Percentiles rank a stretch among this genome's conserved stretches.
phyloP scores from a whole-genome alignment of 139 green algal species.

The Dunaliella primolecta region DNA sequence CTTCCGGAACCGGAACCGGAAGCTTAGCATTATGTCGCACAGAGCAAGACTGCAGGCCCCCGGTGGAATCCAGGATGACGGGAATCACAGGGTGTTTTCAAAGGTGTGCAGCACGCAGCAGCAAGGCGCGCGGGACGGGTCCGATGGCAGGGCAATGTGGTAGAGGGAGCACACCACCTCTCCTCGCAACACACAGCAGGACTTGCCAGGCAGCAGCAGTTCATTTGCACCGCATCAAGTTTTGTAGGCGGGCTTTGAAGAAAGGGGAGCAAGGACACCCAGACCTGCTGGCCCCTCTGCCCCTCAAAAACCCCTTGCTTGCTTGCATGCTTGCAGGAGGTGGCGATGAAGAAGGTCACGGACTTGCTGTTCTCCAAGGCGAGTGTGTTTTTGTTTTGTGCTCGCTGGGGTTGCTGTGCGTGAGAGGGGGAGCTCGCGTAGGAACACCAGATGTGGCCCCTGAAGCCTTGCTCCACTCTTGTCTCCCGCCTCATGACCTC shows the following conservation, averaged over 20 bases:
- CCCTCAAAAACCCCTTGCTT: neutral
- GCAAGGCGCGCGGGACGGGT: neutral
- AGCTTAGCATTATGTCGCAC: too few species aligned
- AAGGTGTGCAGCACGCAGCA: neutral
- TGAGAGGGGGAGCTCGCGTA: too few species aligned
- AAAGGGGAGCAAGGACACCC: neutral
- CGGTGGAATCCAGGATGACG: neutral
- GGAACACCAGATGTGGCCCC: too few species aligned
- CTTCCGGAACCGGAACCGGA: too few species aligned
- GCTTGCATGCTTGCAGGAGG: conserved; percentile 1
- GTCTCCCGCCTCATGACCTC: neutral
- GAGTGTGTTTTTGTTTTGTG: neutral
- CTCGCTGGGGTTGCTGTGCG: too few species aligned
- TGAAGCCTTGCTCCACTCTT: too few species aligned
- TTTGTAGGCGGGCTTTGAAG: neutral
- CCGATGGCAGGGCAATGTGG: too few species aligned
- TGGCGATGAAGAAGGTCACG: conserved; percentile 23
- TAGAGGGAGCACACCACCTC: neutral
- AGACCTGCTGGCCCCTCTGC: neutral
- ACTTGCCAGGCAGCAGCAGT: neutral
- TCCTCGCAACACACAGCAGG: neutral
- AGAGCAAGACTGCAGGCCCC: conserved; percentile 8
- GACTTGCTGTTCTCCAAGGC: conserved; percentile 22
- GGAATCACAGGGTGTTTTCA: conserved; percentile 15
- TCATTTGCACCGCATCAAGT: neutral